Base-by-base conservation (phyloP, 2,329 filamentous ascomycete genomes). In the Monosporascus sp. region DNA sequence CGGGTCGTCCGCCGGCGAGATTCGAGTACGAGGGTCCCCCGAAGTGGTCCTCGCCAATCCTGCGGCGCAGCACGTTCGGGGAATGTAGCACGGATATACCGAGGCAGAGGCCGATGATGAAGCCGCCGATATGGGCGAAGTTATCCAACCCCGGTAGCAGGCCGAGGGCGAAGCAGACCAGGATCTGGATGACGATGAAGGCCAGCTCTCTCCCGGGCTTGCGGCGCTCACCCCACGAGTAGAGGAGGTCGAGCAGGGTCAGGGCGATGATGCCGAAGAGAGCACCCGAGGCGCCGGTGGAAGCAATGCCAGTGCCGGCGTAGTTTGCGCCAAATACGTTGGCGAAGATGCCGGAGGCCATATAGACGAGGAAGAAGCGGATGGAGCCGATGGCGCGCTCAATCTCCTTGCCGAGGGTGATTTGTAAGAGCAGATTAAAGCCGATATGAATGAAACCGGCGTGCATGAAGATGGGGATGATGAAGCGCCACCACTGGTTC, bases 401-500 rank as follows among this genome's bases (percentile, higher is more conserved):
- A 83, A 99, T 96, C 63, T 99, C 94, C 41, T 88, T 85, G 31
- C 88, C 94, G 51, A 97, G 82, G 0, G 90, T 95, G 64, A 97
- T 72, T 69, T 99, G 94, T 22, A 97, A 80, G 7, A 97, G 79
- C 72, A 99, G 79, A 71, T 99, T 99, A 79, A 97, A 97, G 17
- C 84, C 89, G 54, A 99, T 97, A 67, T 99, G 94, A 57, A 99
- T 86, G 52, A 99, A 73, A 15, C 94, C 94, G 1, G 90, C 91
- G 65, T 99, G 94, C 63, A 99, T 76, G 74, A 99, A 99, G 56
- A 99, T 97, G 39, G 94, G 93, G 2, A 87, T 75, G 65, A 99
- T 97, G 74, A 99, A 97, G 55, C 94, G 88, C 72, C 83, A 99
- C 94, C 94, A 99, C 70, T 99, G 94, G 67, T 97, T 85, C 0